These are phyloP conservation scores for Rosa chinensis DNA, from an alignment of 306 rosid genomes.

Conservation along the genomic window DNA sequence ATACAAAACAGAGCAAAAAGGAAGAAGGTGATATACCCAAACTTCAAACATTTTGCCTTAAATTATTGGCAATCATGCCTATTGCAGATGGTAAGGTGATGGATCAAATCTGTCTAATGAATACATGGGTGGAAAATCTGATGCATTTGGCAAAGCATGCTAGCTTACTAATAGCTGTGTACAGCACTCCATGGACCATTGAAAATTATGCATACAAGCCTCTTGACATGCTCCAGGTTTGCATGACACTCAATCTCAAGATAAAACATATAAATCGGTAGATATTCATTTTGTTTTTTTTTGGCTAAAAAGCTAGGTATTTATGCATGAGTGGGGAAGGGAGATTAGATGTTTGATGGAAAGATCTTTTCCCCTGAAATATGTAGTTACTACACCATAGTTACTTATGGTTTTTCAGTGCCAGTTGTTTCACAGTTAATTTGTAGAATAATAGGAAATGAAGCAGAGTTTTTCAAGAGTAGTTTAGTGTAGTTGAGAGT, in stretches of 20 bases:
- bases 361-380: not conserved
- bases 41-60: not conserved
- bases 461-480: not conserved
- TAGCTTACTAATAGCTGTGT: not conserved
- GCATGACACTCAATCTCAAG: not conserved
- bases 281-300: not conserved
- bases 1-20: conserved; percentile 9
- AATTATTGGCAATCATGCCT: not conserved
- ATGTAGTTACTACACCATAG: not conserved
- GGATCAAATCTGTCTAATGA: not conserved
- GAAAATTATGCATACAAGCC: not conserved
- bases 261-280: not conserved
- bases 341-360: not conserved
- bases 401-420: not conserved
- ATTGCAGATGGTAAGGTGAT: not conserved
- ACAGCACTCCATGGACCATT: not conserved
- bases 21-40: not conserved
- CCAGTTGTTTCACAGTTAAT: not conserved
- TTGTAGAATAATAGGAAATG: not conserved
- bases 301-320: not conserved
- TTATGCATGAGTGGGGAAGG: not conserved
- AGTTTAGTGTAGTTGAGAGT: not conserved
- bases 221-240: not conserved
- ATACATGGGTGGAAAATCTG: not conserved
- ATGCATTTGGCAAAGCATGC: not conserved